Evolutionary conservation across 202 grass and related monocot genomes (phyloP).

Genomic region (Musa balbisiana): DNA sequence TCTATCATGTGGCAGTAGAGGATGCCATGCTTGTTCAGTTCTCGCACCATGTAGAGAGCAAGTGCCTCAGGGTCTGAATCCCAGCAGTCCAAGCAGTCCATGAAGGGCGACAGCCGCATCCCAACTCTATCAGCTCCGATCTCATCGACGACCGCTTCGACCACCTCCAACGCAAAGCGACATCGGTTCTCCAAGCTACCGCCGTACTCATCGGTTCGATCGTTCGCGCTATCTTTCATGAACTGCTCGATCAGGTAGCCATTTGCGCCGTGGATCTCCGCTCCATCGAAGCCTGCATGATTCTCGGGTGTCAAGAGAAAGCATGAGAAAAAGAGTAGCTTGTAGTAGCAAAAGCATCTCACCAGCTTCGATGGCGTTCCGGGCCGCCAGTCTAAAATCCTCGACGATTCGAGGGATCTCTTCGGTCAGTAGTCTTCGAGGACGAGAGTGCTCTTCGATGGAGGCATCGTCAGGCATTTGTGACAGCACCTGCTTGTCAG

Average conservation of each 20-base stretch:
- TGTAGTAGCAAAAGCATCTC: neutral
- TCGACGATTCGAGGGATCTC: constrained; percentile 1
- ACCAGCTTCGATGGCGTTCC: constrained; percentile 8
- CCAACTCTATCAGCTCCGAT: neutral
- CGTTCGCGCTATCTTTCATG: neutral
- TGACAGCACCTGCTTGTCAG: neutral
- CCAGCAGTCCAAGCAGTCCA: constrained; percentile 31
- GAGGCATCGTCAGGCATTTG: neutral
- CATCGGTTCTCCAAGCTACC: neutral
- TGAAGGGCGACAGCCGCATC: constrained; percentile 29
- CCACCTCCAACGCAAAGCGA: neutral
- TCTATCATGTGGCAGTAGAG: constrained; percentile 50
- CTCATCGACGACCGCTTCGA: neutral
- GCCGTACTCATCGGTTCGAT: constrained; percentile 5
- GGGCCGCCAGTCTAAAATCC: neutral
- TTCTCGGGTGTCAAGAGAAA: too few species aligned
- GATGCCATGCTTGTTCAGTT: constrained; percentile 28
- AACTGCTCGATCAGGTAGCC: constrained; percentile 15
- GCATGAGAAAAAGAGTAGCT: too few species aligned
- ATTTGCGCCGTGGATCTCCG: constrained; percentile 8
- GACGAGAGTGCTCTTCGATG: neutral
- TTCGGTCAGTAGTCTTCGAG: neutral
- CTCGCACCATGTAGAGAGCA: constrained; percentile 20
- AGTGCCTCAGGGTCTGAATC: constrained; percentile 38
- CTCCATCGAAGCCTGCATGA: neutral